Evolutionary conservation across 176 grass and related monocot species (phyloP), one percentile per base, ranked within the genome.

Genomic region (Chloris gayana): DNA sequence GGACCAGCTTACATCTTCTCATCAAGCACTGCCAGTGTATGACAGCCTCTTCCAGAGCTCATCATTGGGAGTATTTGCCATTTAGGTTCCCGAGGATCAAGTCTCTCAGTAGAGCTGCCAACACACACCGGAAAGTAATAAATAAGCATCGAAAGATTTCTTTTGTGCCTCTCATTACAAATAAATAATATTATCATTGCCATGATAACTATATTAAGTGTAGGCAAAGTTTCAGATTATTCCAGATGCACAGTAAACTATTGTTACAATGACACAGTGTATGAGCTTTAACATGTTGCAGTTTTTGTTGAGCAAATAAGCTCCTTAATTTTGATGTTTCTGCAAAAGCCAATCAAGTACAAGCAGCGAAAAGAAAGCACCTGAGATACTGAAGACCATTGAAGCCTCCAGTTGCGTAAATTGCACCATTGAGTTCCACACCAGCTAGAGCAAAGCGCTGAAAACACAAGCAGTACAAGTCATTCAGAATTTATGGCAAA

Each of bases 351-450:
- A 66, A 51, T 78, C 19, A 72, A 88, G 14, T 42, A 83, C 45
- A 86, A 57, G 57, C 33, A 41, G 57, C 27, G 59, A 86, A 46
- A 69, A 14, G 56, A 76, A 44, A 62, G 58, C 69, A 97, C 91
- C 83, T 87, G 76, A 92, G 69, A 81, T 97, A 97, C 17, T 73
- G 83, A 44, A 69, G 14, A 21, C 94, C 85, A 1, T 91, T 86
- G 84, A 88, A 97, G 65, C 94, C 94, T 41, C 94, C 94, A 82
- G 91, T 79, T 70, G 94, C 87, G 81, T 94, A 97, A 69, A 97
- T 78, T 41, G 14, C 79, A 60, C 94, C 87, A 39, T 94, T 82
- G 46, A 94, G 89, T 79, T 82, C 86, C 13, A 51, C 87, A 47
- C 86, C 89, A 29, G 82, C 84, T 67, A 93, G 88, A 74, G 91